Evolutionary conservation across 2,329 filamentous ascomycete genomes (phyloP), one percentile per base, ranked within the genome.

Genomic region (Aspergillus bombycis): DNA sequence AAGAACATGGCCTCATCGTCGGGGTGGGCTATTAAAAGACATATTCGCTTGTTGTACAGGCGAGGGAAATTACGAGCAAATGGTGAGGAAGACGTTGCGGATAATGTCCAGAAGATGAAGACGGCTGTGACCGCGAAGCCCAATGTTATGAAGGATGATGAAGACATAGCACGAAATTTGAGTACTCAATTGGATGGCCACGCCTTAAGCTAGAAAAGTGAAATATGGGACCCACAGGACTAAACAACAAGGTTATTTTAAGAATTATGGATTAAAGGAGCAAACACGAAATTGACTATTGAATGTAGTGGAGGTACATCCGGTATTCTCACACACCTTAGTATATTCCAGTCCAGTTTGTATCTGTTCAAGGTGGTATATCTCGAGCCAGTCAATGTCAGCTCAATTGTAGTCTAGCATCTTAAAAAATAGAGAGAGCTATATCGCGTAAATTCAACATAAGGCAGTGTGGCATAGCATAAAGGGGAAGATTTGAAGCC

Each of bases 1-100:
- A 99, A 99, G 84, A 99, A 99, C 95, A 99, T 99, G 78, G 94
- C 95, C 82, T 99, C 95, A 74, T 99, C 95, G 79, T 99, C 95
- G 0, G 95, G 95, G 80, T 99, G 95, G 26, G 95, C 95, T 73
- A 99, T 98, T 61, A 99, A 84, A 60, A 99, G 86, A 76, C 92
- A 91, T 74, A 99, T 93, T 73, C 92, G 89, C 84, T 96, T 96
- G 81, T 92, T 90, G 70, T 83, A 84, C 67, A 97, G 82, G 52
- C 82, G 85, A 4, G 92, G 91, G 63, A 80, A 79, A 38, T 71
- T 72, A 30, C 72, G 70, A 10, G 75, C 74, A 62, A 79, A 77
- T 12, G 77, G 75, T 9, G 78, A 80, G n/a, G 74, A 71, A 4
- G 71, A 72, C 14, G 79, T 80, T 8, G 78, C 75, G 45, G 77